Percentiles rank a stretch among this genome's conserved stretches.
phyloP scores from a whole-genome alignment of 352 stramenopile genomes.

The Thraustochytrium sp. region DNA sequence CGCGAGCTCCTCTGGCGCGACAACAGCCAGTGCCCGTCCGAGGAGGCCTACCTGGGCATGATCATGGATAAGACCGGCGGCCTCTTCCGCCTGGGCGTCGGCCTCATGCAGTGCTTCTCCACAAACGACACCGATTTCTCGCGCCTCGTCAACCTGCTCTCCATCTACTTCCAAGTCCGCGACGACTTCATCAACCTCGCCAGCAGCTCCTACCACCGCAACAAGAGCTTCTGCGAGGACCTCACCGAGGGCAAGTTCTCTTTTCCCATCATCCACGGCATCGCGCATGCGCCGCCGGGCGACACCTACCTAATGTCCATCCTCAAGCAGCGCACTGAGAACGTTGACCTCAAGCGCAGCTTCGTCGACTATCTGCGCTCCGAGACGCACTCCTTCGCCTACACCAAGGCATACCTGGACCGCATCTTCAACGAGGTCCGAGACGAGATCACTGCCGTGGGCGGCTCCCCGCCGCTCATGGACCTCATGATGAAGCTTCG shows the following conservation, averaged over 20 bases:
- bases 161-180: constrained; percentile 95
- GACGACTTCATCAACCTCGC: constrained; percentile 95
- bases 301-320: constrained; percentile 87
- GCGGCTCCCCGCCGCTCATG: constrained; percentile 34
- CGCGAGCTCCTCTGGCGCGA: constrained; percentile 92
- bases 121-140: constrained; percentile 52
- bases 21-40: constrained; percentile 72
- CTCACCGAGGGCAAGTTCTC: constrained; percentile 95
- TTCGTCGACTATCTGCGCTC: constrained; percentile 70
- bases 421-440: constrained; percentile 38
- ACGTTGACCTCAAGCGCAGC: constrained; percentile 89
- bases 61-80: constrained; percentile 94
- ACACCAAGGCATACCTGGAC: constrained; percentile 48
- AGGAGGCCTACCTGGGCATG: constrained; percentile 87
- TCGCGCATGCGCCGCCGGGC: constrained; percentile 57
- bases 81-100: constrained; percentile 90
- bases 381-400: constrained; percentile 50
- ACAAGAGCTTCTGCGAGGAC: constrained; percentile 96
- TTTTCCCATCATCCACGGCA: constrained; percentile 74
- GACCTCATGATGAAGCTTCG: constrained; percentile 12
- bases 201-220: constrained; percentile 91
- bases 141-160: constrained; percentile 82
- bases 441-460: constrained; percentile 39
- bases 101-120: constrained; percentile 84
- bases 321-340: constrained; percentile 90